Base-by-base conservation (phyloP, 768 basidiomycete species). In the Aureoboletus auriporus region DNA sequence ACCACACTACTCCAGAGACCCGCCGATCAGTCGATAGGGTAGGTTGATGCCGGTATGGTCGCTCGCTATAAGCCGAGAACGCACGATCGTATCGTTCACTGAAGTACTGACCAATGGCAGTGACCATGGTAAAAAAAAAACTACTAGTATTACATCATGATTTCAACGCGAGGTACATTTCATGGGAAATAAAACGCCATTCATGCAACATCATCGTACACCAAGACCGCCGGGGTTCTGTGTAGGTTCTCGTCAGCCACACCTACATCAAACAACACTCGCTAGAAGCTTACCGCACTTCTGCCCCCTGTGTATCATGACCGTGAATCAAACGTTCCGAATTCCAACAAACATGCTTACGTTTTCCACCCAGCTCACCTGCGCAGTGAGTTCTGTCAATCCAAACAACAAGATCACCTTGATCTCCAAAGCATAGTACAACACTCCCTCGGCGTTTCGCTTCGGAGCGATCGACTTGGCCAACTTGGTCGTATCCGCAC, bases 311-410 rank as follows among this genome's bases (percentile, higher is more conserved):
- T 35, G 36, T 27, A 16, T 27, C 3, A 31, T 11, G 16, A 2
- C 31, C 28, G 14, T 59, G 11, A 52, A 46, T 30, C 43, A 8
- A 14, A 14, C 14, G 16, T n/a, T n/a, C 26, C n/a, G 13, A 12
- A 1, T 16, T 14, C 2, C 17, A 16, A 31, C 11, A 17, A 20
- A 23, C 6, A 72, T 71, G 20, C 64, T 23, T 4, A 78, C 77
- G 43, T 72, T 68, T 37, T 78, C 76, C 52, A 66, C 61, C 78
- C 79, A 82, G 23, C 69, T 65, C 41, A 81, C 69, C 41, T 77
- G 74, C 0, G 78, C 79, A 49, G 70, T 73, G 51, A 80, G 57
- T 50, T 81, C 80, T 3, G 78, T 80, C 39, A 75, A 53, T 5
- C 80, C 80, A 46, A 82, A 79, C 8, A 74, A 60, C 20, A 82